Percentiles rank a stretch among this genome's conserved stretches.
Evolutionary conservation across 2,329 filamentous ascomycete species (phyloP).

Genomic region (Westerdykella aurantiaca): DNA sequence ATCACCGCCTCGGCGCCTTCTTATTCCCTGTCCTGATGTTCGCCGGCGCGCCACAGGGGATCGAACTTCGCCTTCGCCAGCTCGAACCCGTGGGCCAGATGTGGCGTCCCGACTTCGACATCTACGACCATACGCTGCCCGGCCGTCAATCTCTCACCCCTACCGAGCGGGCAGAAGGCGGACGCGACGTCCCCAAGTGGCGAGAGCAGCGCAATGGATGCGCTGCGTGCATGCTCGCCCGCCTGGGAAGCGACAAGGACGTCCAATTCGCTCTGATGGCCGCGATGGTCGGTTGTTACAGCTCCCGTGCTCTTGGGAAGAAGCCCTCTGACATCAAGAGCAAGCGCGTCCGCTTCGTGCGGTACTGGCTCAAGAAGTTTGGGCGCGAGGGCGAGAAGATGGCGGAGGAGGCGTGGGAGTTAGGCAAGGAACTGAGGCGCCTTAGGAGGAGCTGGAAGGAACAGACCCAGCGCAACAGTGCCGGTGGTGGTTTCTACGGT

Average conservation of each 20-base stretch:
- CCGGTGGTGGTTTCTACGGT: no score
- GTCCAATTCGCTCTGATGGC: conserved; percentile 23
- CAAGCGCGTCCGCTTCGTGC: conserved; percentile 19
- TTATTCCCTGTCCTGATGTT: conserved; percentile 23
- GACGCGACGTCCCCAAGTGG: conserved; percentile 8
- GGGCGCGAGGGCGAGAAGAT: conserved; percentile 3
- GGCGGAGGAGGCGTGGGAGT: conserved; percentile 13
- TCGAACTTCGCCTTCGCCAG: conserved; percentile 16
- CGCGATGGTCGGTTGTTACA: conserved; percentile 20
- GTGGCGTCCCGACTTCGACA: conserved; percentile 17
- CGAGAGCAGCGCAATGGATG: conserved; percentile 18
- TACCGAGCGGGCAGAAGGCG: background rate
- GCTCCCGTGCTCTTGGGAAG: background rate
- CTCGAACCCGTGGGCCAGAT: conserved; percentile 27
- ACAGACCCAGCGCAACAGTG: no score
- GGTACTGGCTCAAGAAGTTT: conserved; percentile 19
- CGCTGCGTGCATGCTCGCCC: conserved; percentile 26
- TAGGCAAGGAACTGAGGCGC: conserved; percentile 18
- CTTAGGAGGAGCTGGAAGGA: conserved; percentile 7
- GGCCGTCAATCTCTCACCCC: conserved; percentile 12
- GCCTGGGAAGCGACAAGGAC: conserved; percentile 20
- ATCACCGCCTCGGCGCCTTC: conserved; percentile 18
- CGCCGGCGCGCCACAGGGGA: conserved; percentile 3
- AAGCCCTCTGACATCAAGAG: no score
- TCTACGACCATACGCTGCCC: conserved; percentile 11